Evolutionary conservation across 257 asterid genomes (phyloP).

Genomic region (Nicotiana attenuata): DNA sequence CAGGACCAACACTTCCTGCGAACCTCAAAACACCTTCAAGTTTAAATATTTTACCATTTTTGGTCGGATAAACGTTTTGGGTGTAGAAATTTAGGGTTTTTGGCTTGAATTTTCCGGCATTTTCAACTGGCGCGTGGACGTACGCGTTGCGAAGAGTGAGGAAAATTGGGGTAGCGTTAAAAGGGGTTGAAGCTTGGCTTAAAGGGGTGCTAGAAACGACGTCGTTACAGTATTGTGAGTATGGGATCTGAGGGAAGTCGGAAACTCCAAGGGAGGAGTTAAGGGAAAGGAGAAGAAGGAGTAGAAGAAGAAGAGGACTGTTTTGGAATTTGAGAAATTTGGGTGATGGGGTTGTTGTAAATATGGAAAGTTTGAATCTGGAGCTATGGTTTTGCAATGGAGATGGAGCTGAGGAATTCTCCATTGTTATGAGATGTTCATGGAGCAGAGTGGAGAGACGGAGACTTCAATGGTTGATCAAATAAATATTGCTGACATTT

Average conservation of each 20-base stretch:
- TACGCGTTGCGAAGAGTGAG: constrained; percentile 37
- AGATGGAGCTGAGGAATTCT: constrained; percentile 8
- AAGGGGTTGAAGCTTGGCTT: constrained; percentile 29
- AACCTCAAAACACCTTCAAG: constrained; percentile 39
- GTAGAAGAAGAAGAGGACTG: background rate
- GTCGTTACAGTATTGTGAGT: constrained; percentile 45
- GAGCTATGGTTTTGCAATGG: background rate
- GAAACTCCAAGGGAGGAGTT: constrained; percentile 21
- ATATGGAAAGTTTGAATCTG: background rate
- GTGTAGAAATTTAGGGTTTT: constrained; percentile 34
- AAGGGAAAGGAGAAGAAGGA: constrained; percentile 16
- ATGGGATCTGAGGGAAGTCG: constrained; percentile 26
- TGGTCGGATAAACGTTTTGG: constrained; percentile 39
- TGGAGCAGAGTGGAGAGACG: background rate
- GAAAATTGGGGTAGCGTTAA: constrained; percentile 20
- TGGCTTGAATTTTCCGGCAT: constrained; percentile 18
- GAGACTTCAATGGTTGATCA: background rate
- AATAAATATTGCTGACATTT: background rate
- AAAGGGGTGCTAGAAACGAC: constrained; percentile 37
- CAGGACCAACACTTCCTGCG: background rate
- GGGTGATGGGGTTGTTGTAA: background rate
- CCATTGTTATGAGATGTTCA: constrained; percentile 1
- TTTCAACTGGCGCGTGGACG: constrained; percentile 21
- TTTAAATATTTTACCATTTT: constrained; percentile 41
- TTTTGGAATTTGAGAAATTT: background rate